phyloP scores from a whole-genome alignment of 495 filamentous ascomycete species.

The Annulohypoxylon nitens region DNA sequence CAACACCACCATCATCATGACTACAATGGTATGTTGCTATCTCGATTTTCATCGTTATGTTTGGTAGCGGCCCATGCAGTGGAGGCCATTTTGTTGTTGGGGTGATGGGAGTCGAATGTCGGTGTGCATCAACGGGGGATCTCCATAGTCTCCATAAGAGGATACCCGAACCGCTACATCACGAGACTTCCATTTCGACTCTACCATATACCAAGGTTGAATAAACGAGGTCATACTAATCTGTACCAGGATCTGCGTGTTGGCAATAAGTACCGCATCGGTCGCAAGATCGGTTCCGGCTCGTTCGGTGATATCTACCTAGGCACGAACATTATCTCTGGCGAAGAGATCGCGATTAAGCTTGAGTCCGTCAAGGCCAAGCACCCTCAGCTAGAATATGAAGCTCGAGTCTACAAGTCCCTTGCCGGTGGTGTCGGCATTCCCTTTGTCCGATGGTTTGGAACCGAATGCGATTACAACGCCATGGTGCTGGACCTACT shows the following conservation, averaged over 20 bases:
- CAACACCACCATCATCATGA: conserved; percentile 55
- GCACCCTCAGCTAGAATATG: conserved; percentile 99
- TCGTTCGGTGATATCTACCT: conserved; percentile 99
- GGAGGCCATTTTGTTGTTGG: background rate
- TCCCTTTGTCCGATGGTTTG: conserved; percentile 99
- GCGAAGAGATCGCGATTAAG: conserved; percentile 99
- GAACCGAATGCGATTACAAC: conserved; percentile 99
- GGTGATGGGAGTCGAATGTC: conserved; percentile 37
- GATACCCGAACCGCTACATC: conserved; percentile 12
- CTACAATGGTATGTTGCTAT: conserved; percentile 63
- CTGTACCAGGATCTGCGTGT: conserved; percentile 91
- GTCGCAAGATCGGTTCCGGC: conserved; percentile 98
- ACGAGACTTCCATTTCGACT: background rate
- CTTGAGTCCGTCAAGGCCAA: conserved; percentile 99
- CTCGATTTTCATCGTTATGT: conserved; percentile 10
- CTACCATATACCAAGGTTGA: background rate
- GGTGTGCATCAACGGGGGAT: conserved; percentile 38
- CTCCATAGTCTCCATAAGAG: conserved; percentile 15
- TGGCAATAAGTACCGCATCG: conserved; percentile 99
- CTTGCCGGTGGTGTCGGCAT: conserved; percentile 98
- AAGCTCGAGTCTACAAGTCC: conserved; percentile 99
- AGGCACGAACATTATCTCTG: conserved; percentile 99
- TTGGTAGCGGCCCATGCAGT: background rate
- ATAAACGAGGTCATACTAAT: conserved; percentile 29
- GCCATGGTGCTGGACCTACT: conserved; percentile 99